Conservation (phyloP, 2,329 filamentous ascomycete genomes). For the Aspergillus pseudonomiae region DNA sequence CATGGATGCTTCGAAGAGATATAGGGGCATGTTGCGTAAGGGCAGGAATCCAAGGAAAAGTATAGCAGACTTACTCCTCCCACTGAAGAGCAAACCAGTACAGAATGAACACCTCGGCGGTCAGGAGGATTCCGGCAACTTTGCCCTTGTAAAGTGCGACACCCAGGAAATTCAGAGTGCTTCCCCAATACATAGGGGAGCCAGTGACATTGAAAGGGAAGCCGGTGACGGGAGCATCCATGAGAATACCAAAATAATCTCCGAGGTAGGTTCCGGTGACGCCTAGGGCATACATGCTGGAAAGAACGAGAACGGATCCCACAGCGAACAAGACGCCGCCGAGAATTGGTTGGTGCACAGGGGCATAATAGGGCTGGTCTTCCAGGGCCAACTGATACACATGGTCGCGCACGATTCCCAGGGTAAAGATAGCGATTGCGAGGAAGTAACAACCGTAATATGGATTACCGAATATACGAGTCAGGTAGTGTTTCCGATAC, state of each 20-base stretch:
- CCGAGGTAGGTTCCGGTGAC: slow-evolving; percentile 95
- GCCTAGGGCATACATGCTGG: slow-evolving; percentile 88
- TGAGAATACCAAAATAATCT: slow-evolving; percentile 98
- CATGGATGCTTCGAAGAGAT: slow-evolving; percentile 5
- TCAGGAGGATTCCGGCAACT: slow-evolving; percentile 80
- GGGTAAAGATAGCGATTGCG: slow-evolving; percentile 83
- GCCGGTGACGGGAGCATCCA: slow-evolving; percentile 90
- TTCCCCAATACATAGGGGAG: slow-evolving; percentile 96
- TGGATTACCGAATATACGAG: slow-evolving; percentile 79
- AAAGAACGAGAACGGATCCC: slow-evolving; percentile 84
- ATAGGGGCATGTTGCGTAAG: slow-evolving; percentile 1
- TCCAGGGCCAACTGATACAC: slow-evolving; percentile 84
- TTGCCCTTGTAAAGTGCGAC: slow-evolving; percentile 83
- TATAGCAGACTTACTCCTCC: slow-evolving; percentile 66
- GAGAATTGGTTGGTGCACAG: slow-evolving; percentile 66
- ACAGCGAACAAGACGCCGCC: slow-evolving; percentile 71
- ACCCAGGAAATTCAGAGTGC: slow-evolving; percentile 87
- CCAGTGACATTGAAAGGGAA: slow-evolving; percentile 94
- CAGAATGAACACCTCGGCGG: slow-evolving; percentile 71
- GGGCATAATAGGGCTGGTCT: slow-evolving; percentile 73
- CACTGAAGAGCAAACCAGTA: slow-evolving; percentile 81
- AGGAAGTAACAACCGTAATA: slow-evolving; percentile 86
- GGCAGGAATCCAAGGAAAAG: slow-evolving; percentile 7
- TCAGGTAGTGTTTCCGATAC: slow-evolving; percentile 87
- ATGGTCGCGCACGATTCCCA: slow-evolving; percentile 85